phyloP scores from a whole-genome alignment of 768 basidiomycete genomes.

The Serendipita sp. region DNA sequence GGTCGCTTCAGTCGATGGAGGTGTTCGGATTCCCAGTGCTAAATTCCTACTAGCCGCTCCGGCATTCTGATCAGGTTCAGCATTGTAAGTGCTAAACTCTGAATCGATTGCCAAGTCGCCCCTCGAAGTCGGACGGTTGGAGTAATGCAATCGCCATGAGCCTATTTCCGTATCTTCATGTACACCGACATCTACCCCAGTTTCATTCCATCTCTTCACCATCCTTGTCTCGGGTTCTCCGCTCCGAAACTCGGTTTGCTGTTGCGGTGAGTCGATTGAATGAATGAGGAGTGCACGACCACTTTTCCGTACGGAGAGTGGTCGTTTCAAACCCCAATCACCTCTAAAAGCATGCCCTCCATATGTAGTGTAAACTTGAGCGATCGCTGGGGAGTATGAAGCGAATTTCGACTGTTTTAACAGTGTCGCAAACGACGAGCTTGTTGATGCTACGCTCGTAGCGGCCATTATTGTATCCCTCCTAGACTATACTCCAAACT shows the following conservation, averaged over 20 bases:
- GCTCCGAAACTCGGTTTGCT: constrained; percentile 64
- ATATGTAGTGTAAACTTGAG: constrained; percentile 60
- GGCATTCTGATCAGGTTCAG: background rate
- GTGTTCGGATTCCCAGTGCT: background rate
- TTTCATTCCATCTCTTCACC: constrained; percentile 50
- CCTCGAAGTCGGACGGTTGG: constrained; percentile 21
- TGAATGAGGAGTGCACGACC: constrained; percentile 46
- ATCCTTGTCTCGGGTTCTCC: constrained; percentile 52
- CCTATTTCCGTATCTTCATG: constrained; percentile 20
- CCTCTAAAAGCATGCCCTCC: constrained; percentile 58
- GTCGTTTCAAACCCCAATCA: constrained; percentile 76
- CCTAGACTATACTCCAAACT: too few relatives aligned
- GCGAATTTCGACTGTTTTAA: constrained; percentile 73
- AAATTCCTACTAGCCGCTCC: background rate
- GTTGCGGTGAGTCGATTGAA: constrained; percentile 52
- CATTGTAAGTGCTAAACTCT: constrained; percentile 23
- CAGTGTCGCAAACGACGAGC: constrained; percentile 57
- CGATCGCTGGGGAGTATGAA: constrained; percentile 56
- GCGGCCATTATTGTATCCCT: background rate
- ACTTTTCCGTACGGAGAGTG: constrained; percentile 39
- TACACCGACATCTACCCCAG: constrained; percentile 27
- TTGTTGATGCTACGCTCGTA: background rate
- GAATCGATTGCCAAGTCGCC: constrained; percentile 30
- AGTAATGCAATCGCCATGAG: constrained; percentile 15
- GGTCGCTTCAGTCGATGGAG: constrained; percentile 14